These are phyloP conservation scores for Verticillium zaregamsianum DNA, from an alignment of 2,329 filamentous ascomycete genomes.

Conservation along the genomic window DNA sequence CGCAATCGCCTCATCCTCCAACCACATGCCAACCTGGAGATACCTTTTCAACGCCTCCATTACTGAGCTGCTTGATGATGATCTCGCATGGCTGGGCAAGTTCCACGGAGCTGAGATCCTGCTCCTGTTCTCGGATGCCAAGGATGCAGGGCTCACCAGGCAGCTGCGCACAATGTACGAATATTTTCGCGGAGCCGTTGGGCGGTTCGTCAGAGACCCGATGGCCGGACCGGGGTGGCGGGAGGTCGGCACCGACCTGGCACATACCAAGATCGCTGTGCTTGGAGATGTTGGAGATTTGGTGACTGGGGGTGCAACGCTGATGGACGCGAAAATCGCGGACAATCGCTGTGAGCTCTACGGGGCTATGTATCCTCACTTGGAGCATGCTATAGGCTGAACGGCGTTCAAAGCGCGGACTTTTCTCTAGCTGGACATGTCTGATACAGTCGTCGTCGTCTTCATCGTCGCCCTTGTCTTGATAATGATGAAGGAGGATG, in stretches of 20 bases:
- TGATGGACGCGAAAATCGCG: too few species aligned
- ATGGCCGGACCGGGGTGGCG: slow-evolving; percentile 19
- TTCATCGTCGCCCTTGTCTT: not conserved
- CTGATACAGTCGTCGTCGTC: too few species aligned
- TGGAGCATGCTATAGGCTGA: too few species aligned
- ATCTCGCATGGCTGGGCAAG: slow-evolving; percentile 18
- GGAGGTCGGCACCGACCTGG: slow-evolving; percentile 8
- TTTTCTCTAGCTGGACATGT: too few species aligned
- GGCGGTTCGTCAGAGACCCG: slow-evolving; percentile 18
- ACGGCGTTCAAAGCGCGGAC: too few species aligned
- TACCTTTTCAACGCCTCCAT: slow-evolving; percentile 21
- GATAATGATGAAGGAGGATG: not conserved
- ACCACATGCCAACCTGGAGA: slow-evolving; percentile 18
- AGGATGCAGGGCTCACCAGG: not conserved
- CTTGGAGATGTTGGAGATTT: slow-evolving; percentile 15
- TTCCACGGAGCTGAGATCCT: slow-evolving; percentile 20
- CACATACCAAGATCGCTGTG: slow-evolving; percentile 15
- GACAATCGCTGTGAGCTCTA: too few species aligned
- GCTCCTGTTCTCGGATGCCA: slow-evolving; percentile 17
- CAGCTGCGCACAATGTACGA: slow-evolving; percentile 17
- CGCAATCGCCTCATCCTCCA: slow-evolving; percentile 14
- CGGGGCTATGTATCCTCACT: too few species aligned
- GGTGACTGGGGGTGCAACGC: slow-evolving; percentile 6
- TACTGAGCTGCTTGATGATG: slow-evolving; percentile 11
- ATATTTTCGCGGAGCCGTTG: slow-evolving; percentile 18